These are phyloP conservation scores for Fragilaria radians DNA, from an alignment of 108 stramenopile species.

Conservation along the genomic window DNA sequence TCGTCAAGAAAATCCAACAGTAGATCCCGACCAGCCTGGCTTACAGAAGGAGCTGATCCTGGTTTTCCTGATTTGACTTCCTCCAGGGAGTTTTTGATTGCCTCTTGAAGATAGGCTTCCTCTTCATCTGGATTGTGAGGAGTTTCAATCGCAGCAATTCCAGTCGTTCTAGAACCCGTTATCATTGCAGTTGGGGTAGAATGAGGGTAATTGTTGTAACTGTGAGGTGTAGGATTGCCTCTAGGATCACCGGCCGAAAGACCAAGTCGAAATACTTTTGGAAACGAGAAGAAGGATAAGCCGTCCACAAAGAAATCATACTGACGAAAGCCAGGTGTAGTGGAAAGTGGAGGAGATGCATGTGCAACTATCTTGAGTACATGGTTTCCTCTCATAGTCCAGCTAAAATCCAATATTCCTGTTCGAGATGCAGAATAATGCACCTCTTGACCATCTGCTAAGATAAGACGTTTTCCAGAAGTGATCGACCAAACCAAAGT, in stretches of 20 bases:
- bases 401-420: constrained; percentile 74
- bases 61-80: no score
- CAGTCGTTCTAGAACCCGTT: constrained; percentile 5
- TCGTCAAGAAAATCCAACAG: constrained; percentile 17
- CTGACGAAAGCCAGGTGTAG: constrained; percentile 78
- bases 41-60: constrained; percentile 9
- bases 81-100: constrained; percentile 69
- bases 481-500: constrained; percentile 83
- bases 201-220: constrained; percentile 12
- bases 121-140: constrained; percentile 86
- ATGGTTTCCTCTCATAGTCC: constrained; percentile 85
- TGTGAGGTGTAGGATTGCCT: neutral
- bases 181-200: neutral
- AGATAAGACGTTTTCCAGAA: constrained; percentile 70
- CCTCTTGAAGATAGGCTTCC: constrained; percentile 76
- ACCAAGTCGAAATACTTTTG: constrained; percentile 82
- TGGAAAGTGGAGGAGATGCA: constrained; percentile 70
- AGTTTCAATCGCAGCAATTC: constrained; percentile 63
- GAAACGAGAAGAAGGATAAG: constrained; percentile 77
- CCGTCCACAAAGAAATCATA: constrained; percentile 91
- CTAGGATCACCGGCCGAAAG: constrained; percentile 36
- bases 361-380: constrained; percentile 84
- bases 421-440: constrained; percentile 58
- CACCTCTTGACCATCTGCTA: constrained; percentile 77
- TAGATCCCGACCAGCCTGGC: constrained; percentile 1